Base-by-base conservation (phyloP, 129 eudicot species). In the Helichrysum umbraculigerum region DNA sequence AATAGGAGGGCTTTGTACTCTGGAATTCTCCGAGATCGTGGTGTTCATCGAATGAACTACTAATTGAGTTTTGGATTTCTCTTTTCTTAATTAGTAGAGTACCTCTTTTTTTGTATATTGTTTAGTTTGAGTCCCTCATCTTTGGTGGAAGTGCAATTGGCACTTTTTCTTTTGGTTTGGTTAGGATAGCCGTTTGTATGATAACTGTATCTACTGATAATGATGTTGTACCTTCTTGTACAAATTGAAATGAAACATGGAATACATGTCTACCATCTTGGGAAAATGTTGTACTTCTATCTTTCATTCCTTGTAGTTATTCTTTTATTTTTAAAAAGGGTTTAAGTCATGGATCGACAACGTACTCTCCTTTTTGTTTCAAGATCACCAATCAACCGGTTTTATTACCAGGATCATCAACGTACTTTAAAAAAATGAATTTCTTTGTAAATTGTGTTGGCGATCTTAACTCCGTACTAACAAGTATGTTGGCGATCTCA, bases 11-110 rank as follows among this genome's bases (percentile, higher is more conserved):
- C 98, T 7, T 79, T 92, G 1, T 89, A 92, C 82, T 76, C 86
- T 25, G 98, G 98, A 47, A 87, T 92, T 37, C 86, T 92, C 4
- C 85, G 87, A 66, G 93, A 92, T 61, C 90, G 94, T 30, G 90
- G 89, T 21, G 70, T 76, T 62, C 90, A 86, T 29, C 78, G 91
- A 54, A 65, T 82, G 22, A 78, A 85, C 19, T 87, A 86, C 60
- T 85, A 56, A 56, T 72, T 85, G 74, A 85, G 79, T 77, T 44
- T n/a, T 52, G 21, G 30, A 37, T 42, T 50, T 0, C n/a, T n/a
- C n/a, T n/a, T 20, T 54, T 32, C 6, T n/a, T 6, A 57, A 19
- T 19, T 19, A 57, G 62, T 19, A 1, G 28, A 25, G 28, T 25
- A 25, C 28, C 29, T 42, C 29, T 34, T 6, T 47, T 69, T 71